These are phyloP conservation scores for Voacanga thouarsii DNA, from an alignment of 257 asterid genomes.

Conservation along the genomic window DNA sequence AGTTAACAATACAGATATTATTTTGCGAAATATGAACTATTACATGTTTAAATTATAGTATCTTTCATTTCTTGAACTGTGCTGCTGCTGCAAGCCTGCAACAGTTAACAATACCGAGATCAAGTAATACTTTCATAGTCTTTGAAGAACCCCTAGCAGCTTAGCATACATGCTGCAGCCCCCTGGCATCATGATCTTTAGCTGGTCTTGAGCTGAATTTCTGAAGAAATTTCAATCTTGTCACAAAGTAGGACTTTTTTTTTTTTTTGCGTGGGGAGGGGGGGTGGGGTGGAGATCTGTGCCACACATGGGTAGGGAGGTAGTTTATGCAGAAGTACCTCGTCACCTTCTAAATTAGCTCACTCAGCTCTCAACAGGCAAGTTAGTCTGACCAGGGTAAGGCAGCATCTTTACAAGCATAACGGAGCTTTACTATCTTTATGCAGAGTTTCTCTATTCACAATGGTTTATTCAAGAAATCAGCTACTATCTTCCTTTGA, in stretches of 20 bases:
- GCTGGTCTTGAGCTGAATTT: not conserved
- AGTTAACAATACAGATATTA: not conserved
- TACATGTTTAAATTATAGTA: not conserved
- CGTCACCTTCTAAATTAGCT: too few species aligned
- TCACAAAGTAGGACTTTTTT: too few species aligned
- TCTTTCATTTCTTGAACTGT: constrained; percentile 3
- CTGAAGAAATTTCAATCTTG: not conserved
- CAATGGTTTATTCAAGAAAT: too few species aligned
- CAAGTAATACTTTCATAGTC: not conserved
- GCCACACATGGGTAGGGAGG: too few species aligned
- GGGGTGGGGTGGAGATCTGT: too few species aligned
- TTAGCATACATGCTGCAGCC: not conserved
- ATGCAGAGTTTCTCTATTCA: too few species aligned
- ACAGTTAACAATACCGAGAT: not conserved
- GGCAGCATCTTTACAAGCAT: too few species aligned
- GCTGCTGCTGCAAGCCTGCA: not conserved
- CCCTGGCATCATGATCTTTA: not conserved
- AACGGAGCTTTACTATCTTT: too few species aligned
- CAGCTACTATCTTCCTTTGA: too few species aligned
- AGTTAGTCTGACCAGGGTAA: not conserved
- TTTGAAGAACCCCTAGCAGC: not conserved
- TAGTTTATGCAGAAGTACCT: too few species aligned
- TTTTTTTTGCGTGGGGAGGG: too few species aligned
- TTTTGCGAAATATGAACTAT: not conserved
- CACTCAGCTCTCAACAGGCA: too few species aligned